Percentiles rank a stretch among this genome's conserved stretches.
Conservation (phyloP, 441 rosid genomes). For the Mallotus japonicus region DNA sequence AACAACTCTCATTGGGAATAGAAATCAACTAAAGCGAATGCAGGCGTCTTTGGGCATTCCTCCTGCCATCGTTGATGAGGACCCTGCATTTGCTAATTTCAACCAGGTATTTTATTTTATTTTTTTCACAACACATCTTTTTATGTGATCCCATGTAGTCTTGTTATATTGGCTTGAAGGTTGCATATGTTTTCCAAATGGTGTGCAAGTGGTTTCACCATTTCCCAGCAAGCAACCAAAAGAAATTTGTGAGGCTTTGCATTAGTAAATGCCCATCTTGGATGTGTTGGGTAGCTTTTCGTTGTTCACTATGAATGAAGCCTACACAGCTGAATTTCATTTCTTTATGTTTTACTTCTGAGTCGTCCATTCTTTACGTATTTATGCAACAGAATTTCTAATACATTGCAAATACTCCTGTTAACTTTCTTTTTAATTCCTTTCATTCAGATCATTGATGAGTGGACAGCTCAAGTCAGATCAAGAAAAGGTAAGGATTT, state of each 20-base stretch:
- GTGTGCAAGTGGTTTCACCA: conserved; percentile 41
- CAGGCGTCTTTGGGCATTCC: conserved; percentile 55
- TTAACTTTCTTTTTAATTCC: neutral
- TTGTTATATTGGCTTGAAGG: conserved; percentile 17
- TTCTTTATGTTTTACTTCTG: neutral
- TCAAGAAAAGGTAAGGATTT: conserved; percentile 52
- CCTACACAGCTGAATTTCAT: conserved; percentile 20
- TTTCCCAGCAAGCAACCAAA: conserved; percentile 61
- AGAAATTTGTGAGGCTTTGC: conserved; percentile 28
- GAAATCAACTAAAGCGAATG: conserved; percentile 57
- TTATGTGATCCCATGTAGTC: neutral
- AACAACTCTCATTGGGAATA: conserved; percentile 64
- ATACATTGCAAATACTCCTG: too few relatives aligned
- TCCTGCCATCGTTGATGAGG: conserved; percentile 38
- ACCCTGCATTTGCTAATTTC: conserved; percentile 63
- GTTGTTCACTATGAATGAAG: conserved; percentile 23
- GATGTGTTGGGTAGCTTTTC: conserved; percentile 27
- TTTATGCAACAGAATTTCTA: too few relatives aligned
- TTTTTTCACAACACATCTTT: too few relatives aligned
- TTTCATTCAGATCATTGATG: conserved; percentile 56
- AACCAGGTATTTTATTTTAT: conserved; percentile 48
- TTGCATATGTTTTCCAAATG: conserved; percentile 50
- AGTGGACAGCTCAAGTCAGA: conserved; percentile 74
- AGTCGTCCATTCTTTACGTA: neutral
- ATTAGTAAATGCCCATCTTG: conserved; percentile 19